Evolutionary conservation across 1,139 yeast genomes (phyloP), one percentile per base, ranked within the genome.

Genomic region (Blastobotrys buckinghamii): DNA sequence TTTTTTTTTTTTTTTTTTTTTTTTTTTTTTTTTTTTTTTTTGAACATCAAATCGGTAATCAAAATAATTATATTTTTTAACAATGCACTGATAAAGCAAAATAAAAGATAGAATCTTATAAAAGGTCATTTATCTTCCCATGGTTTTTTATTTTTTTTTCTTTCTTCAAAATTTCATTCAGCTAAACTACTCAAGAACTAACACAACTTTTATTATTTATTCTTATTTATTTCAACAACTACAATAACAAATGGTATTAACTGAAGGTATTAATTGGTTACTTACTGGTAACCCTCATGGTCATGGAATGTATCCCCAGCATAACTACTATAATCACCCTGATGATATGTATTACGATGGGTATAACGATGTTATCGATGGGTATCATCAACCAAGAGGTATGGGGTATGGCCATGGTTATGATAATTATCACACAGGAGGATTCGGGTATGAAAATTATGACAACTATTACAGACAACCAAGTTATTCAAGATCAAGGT

Each of bases 201-300:
- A 41, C 44, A 27, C 20, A 41, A 6, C 10, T 17, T 12, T 39
- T 15, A 8, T 22, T 10, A 7, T n/a, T n/a, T n/a, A n/a, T n/a
- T n/a, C n/a, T n/a, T n/a, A n/a, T n/a, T n/a, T n/a, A n/a, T n/a
- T n/a, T n/a, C n/a, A n/a, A n/a, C n/a, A n/a, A n/a, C n/a, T n/a
- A n/a, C 6, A 22, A 22, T 5, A 22, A 22, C 24, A 22, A 22
- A 43, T 43, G 46, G 46, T 27, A 15, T n/a, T 44, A 3, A n/a
- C 47, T 6, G 42, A 44, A 37, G 47, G 47, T 10, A 44, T 44
- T 10, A 44, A 44, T 35, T 44, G 47, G 47, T 33, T 44, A n/a
- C 16, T 44, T 2, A 30, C 42, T 2, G 42, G 47, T 12, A n/a
- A 16, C 5, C 39, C 45, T 22, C 24, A 22, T 22, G 24, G 24